phyloP scores from a whole-genome alignment of 108 stramenopile species.

The Thalassiosira profunda region DNA sequence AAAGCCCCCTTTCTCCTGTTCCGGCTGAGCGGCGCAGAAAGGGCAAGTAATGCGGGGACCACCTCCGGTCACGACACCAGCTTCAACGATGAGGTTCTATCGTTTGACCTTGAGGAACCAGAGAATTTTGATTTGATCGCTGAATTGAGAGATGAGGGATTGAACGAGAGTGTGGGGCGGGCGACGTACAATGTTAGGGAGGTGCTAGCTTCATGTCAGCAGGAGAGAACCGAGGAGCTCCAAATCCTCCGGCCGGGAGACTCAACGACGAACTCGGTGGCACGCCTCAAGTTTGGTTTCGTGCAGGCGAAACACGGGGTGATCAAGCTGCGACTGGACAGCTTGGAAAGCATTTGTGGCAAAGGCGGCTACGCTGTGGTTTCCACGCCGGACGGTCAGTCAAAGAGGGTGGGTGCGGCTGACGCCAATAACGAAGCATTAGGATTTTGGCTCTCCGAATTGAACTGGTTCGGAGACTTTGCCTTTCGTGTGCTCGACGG shows the following conservation, averaged over 20 bases:
- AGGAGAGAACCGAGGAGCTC: slow-evolving; percentile 2
- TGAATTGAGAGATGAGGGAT: slow-evolving; percentile 61
- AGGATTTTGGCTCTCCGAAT: slow-evolving; percentile 18
- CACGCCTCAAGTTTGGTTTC: slow-evolving; percentile 56
- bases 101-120: slow-evolving; percentile 63
- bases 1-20: slow-evolving; percentile 45
- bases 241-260: slow-evolving; percentile 26
- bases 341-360: not conserved
- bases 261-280: slow-evolving; percentile 16
- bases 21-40: slow-evolving; percentile 18
- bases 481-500: slow-evolving; percentile 3
- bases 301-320: slow-evolving; percentile 65
- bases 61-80: slow-evolving; percentile 53
- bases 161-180: no score
- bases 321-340: slow-evolving; percentile 21
- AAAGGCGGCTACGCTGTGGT: not conserved
- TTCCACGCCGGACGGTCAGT: slow-evolving; percentile 32
- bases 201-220: slow-evolving; percentile 20
- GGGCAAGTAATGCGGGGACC: not conserved
- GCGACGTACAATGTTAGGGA: slow-evolving; percentile 20
- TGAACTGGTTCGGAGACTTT: slow-evolving; percentile 36
- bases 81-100: slow-evolving; percentile 56
- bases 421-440: not conserved
- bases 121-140: slow-evolving; percentile 40
- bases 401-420: not conserved